Conservation (phyloP, 2,329 filamentous ascomycete species). For the Fusarium sp. region DNA sequence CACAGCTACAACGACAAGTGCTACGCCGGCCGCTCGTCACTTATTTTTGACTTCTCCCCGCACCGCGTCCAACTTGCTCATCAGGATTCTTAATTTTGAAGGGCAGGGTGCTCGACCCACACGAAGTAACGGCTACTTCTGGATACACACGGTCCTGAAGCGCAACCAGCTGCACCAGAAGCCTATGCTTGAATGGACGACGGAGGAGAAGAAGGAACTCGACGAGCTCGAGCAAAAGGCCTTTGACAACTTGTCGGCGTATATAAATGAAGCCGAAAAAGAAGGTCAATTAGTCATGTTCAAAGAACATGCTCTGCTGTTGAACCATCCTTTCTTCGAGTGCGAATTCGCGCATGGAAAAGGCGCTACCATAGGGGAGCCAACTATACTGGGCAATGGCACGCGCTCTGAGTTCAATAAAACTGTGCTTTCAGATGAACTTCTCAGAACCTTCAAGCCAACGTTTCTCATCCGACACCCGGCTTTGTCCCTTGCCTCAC, state of each 20-base stretch:
- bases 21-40: not conserved
- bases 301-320: constrained; percentile 1
- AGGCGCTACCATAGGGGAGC: not conserved
- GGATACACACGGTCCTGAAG: not conserved
- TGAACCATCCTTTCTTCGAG: constrained; percentile 1
- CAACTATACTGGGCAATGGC: not conserved
- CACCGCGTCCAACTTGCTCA: not conserved
- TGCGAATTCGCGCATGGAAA: not conserved
- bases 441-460: constrained; percentile 2
- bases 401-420: not conserved
- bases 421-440: not conserved
- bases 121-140: not conserved
- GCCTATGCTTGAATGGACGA: not conserved
- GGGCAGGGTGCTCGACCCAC: not conserved
- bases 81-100: not conserved
- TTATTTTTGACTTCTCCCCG: not conserved
- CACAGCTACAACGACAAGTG: too few species aligned
- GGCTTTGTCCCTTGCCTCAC: not conserved
- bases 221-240: not conserved
- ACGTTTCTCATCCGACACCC: constrained; percentile 7
- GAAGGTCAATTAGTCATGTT: not conserved
- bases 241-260: not conserved
- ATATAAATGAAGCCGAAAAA: not conserved
- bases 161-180: not conserved
- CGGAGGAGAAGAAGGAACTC: not conserved